phyloP scores from a whole-genome alignment of 1,139 yeast genomes.

The Kluyveromyces sp. region DNA sequence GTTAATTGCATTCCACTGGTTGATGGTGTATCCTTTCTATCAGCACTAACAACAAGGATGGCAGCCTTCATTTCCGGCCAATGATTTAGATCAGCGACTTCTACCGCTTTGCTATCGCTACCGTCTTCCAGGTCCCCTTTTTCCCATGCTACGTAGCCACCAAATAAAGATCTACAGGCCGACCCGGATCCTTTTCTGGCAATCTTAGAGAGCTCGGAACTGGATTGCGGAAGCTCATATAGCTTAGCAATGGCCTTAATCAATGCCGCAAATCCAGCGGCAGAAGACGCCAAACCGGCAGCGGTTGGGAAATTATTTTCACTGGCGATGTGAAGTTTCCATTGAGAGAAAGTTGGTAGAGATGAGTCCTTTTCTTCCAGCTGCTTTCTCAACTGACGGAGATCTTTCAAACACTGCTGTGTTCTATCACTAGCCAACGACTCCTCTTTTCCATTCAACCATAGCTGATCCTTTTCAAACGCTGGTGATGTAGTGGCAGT shows the following conservation, averaged over 20 bases:
- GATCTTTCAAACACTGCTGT: constrained; percentile 69
- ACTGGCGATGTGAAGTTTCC: constrained; percentile 73
- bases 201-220: constrained; percentile 79
- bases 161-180: constrained; percentile 93
- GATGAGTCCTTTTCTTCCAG: constrained; percentile 45
- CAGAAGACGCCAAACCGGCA: constrained; percentile 95
- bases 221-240: constrained; percentile 70
- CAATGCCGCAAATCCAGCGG: constrained; percentile 97
- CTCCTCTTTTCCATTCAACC: constrained; percentile 77
- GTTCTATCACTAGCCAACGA: constrained; percentile 63
- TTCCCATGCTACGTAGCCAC: constrained; percentile 99
- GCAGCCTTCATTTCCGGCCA: constrained; percentile 95
- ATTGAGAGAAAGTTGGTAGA: constrained; percentile 56
- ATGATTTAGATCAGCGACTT: constrained; percentile 73
- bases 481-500: constrained; percentile 65
- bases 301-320: constrained; percentile 99
- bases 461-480: constrained; percentile 60
- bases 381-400: constrained; percentile 56
- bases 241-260: constrained; percentile 80
- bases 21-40: constrained; percentile 88
- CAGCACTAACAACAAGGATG: constrained; percentile 85
- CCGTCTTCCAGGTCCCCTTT: constrained; percentile 78
- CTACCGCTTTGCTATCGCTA: constrained; percentile 85
- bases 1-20: constrained; percentile 96
- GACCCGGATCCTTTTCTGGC: constrained; percentile 99